Base-by-base conservation (phyloP, 1,284 basidiomycete genomes). In the Cerioporus squamosus region DNA sequence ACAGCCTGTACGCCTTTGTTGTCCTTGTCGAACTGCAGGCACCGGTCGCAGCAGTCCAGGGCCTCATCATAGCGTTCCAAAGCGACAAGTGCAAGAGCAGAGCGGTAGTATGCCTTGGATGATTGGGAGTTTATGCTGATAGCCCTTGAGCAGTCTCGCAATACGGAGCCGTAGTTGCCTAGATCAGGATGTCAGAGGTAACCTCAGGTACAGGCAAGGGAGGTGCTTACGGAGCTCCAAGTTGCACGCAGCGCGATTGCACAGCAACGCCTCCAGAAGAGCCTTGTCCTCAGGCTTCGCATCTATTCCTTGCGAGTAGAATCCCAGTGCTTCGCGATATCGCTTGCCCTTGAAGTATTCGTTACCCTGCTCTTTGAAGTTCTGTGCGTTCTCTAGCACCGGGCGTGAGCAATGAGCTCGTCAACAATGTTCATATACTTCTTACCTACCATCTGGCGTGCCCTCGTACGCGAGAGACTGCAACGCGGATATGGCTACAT, bases 321-420 rank as follows among this genome's bases (percentile, higher is more conserved):
- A 98, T 0, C 87, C 86, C 10, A 90, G 65, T 2, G 97, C 97
- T 72, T 99, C 96, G 29, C 90, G 83, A 74, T 87, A 93, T 47
- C 93, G 85, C 71, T 92, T 94, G 22, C 89, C 90, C 61, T 87
- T 88, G 77, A 93, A 98, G 68, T 97, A 95, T 57, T 95, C 93
- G 72, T 98, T 98, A 2, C 95, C 97, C 73, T 98, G 94, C 53
- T 93, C 86, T 74, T 98, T 98, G 76, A 98, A 98, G 72, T 93
- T 96, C 61, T 86, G 80, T 0, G 96, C 94, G 64, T 94, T 81
- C 74, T 99, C 97, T 97, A 66, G n/a, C 17, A 52, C 48, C 40
- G 5, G 3, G 18, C 33, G 14, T 47, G 20, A 39, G 38, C 2
- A 24, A 12, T 24, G 22, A 15, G 33, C 5, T 18, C 22, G 42